These are phyloP conservation scores for Rhizopogon vesiculosus DNA, from an alignment of 768 basidiomycete genomes.

Conservation along the genomic window DNA sequence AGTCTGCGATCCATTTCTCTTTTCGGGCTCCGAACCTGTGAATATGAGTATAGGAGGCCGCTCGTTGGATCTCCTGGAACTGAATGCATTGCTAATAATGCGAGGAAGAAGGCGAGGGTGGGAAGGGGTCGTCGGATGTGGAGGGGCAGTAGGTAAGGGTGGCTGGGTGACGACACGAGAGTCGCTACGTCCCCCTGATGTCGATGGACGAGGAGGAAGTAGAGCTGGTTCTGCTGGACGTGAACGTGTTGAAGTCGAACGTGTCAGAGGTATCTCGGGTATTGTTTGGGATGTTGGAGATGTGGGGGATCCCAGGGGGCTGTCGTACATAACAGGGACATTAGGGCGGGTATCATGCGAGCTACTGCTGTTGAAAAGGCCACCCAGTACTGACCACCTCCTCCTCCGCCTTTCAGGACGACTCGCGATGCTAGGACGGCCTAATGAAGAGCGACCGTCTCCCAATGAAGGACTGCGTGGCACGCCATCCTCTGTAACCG, in stretches of 20 bases:
- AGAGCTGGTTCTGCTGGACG: constrained; percentile 10
- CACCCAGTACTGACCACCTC: constrained; percentile 70
- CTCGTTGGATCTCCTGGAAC: constrained; percentile 56
- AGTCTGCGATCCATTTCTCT: constrained; percentile 27
- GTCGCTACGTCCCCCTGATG: constrained; percentile 24
- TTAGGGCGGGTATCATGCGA: constrained; percentile 18
- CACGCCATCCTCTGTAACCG: constrained; percentile 37
- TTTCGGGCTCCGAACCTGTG: constrained; percentile 38
- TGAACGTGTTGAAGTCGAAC: constrained; percentile 21
- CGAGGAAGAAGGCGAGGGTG: constrained; percentile 70
- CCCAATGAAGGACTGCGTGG: constrained; percentile 43
- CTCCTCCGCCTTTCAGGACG: constrained; percentile 44
- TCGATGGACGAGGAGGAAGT: constrained; percentile 26
- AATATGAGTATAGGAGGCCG: constrained; percentile 30
- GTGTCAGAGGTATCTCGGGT: constrained; percentile 16
- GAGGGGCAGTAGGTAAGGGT: constrained; percentile 21
- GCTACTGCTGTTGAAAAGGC: constrained; percentile 29
- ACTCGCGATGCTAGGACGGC: constrained; percentile 25
- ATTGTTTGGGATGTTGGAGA: constrained; percentile 13
- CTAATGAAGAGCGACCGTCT: constrained; percentile 33
- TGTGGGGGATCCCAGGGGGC: constrained; percentile 13
- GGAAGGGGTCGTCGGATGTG: constrained; percentile 29
- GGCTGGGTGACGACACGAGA: constrained; percentile 16
- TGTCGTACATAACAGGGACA: constrained; percentile 16
- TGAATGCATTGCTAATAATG: constrained; percentile 61